A percentile compares a stretch with the other conserved stretches of the same genome.
Conservation (phyloP, 1,284 basidiomycete genomes). For the Austropuccinia psidii region DNA sequence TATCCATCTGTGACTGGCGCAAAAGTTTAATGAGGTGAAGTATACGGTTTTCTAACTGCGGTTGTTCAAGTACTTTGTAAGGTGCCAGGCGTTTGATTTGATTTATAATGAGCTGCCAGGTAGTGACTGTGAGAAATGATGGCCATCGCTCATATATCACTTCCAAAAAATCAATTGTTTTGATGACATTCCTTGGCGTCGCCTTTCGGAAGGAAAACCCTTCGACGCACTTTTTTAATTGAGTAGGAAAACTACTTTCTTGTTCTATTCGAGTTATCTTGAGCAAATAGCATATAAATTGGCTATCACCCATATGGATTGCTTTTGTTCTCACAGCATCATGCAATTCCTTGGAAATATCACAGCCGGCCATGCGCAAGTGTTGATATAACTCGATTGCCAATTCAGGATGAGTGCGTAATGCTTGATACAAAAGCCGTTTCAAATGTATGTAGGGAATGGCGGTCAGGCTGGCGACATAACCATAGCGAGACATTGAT, state of each 20-base stretch:
- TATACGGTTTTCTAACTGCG: conserved; percentile 1
- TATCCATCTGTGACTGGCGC: neutral
- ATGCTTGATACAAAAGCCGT: conserved; percentile 8
- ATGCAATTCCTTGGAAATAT: conserved; percentile 3
- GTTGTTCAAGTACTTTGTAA: neutral
- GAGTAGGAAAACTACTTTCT: neutral
- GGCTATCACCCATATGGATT: conserved; percentile 27
- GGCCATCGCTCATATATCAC: conserved; percentile 16
- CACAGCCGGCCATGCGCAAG: conserved; percentile 21
- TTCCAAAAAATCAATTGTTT: conserved; percentile 13
- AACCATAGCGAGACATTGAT: conserved; percentile 31
- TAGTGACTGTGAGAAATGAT: neutral
- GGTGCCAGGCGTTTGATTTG: neutral
- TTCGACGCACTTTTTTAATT: conserved; percentile 3
- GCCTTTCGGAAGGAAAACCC: conserved; percentile 2
- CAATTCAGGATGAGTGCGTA: conserved; percentile 17
- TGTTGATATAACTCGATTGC: conserved; percentile 35
- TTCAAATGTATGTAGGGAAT: conserved; percentile 14
- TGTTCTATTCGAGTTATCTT: conserved; percentile 6
- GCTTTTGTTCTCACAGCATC: conserved; percentile 25
- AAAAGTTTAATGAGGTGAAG: neutral
- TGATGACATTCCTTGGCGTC: conserved; percentile 6
- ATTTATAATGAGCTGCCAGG: conserved; percentile 3
- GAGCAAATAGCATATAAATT: conserved; percentile 12
- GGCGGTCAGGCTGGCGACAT: conserved; percentile 16